phyloP scores from a whole-genome alignment of 208 protist species.

The Trichomonas vaginalis region DNA sequence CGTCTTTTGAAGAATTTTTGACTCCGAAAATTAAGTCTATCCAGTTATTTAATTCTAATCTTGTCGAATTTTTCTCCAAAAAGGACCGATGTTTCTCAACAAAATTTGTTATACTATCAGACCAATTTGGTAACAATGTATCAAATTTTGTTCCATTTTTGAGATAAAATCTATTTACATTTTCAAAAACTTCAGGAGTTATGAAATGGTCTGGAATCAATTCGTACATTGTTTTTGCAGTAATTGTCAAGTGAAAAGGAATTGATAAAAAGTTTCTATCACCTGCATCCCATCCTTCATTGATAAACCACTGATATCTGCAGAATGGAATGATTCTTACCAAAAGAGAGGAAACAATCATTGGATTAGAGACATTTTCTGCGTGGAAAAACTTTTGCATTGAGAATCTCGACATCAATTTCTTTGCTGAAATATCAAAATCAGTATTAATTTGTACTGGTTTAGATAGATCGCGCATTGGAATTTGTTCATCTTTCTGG shows the following conservation, averaged over 20 bases:
- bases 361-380: neutral
- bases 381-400: neutral
- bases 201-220: neutral
- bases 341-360: neutral
- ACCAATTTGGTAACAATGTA: neutral
- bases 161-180: neutral
- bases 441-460: neutral
- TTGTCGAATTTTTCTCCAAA: neutral
- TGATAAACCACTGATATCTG: neutral
- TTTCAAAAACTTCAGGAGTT: neutral
- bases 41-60: neutral
- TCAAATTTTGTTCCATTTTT: neutral
- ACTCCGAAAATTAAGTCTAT: neutral
- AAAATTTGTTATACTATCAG: neutral
- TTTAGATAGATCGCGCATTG: neutral
- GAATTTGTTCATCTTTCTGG: neutral
- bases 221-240: neutral
- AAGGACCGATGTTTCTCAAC: neutral
- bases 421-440: neutral
- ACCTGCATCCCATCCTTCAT: neutral
- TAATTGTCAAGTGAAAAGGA: neutral
- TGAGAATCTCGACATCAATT: neutral
- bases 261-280: conserved; percentile 3
- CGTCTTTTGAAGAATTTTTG: neutral
- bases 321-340: neutral